phyloP scores from a whole-genome alignment of 2,329 filamentous ascomycete genomes.

The Drechslerella stenobrocha region DNA sequence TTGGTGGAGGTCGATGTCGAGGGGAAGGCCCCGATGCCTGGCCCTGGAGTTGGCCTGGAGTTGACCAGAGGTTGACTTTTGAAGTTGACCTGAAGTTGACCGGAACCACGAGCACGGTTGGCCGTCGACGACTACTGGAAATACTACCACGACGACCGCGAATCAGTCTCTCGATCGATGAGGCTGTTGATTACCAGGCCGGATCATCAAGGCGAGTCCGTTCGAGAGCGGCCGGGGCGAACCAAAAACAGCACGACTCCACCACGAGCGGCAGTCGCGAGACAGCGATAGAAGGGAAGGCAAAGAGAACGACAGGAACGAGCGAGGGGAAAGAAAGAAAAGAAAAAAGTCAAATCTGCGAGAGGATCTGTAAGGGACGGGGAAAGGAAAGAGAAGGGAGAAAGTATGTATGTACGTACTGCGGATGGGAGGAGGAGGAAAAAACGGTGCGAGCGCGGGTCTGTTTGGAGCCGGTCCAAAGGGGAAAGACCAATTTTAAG shows the following conservation, averaged over 20 bases:
- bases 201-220: constrained; percentile 8
- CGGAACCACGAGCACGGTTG: too few relatives aligned
- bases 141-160: too few relatives aligned
- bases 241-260: neutral
- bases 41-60: neutral
- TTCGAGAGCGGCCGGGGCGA: constrained; percentile 1
- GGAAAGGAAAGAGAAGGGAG: constrained; percentile 9
- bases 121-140: neutral
- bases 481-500: constrained; percentile 34
- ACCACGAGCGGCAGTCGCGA: constrained; percentile 3
- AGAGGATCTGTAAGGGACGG: constrained; percentile 12
- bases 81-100: too few relatives aligned
- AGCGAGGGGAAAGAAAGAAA: constrained; percentile 4
- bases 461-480: constrained; percentile 24
- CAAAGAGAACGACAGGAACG: neutral
- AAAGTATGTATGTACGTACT: constrained; percentile 19
- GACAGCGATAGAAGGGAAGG: constrained; percentile 4
- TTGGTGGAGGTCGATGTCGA: neutral
- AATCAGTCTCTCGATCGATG: neutral
- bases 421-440: constrained; percentile 17
- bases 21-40: neutral
- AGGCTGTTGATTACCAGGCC: neutral
- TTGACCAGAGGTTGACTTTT: neutral
- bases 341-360: constrained; percentile 3
- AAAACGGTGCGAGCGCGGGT: too few relatives aligned